Base-by-base conservation (phyloP, 1,284 basidiomycete genomes). In the Cutaneotrichosporon cavernicola region DNA sequence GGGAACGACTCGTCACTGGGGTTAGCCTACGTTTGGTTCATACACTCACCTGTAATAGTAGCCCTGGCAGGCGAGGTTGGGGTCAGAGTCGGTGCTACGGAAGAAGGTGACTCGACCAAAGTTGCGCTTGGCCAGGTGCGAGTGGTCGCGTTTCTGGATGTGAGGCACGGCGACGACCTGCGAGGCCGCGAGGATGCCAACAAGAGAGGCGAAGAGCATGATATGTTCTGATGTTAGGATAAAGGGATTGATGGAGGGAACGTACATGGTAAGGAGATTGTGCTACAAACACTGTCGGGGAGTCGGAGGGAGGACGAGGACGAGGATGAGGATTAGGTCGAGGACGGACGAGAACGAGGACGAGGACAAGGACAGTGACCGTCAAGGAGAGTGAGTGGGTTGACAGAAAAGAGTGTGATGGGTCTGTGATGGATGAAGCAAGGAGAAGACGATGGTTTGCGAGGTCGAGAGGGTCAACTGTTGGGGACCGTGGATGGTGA, bases 31-130 rank as follows among this genome's bases (percentile, higher is more conserved):
- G 3, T 21, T 6, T 46, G 16, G 13, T 10, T 30, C 36, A 5
- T 14, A 2, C 16, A 46, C 60, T 34, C 31, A 56, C 53, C 5
- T 21, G 21, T 38, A 43, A 49, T 62, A 62, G 34, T 38, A 32
- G 18, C 26, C 49, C n/a, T 56, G 55, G 49, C 61, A 62, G 36
- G 55, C 55, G 26, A 34, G 22, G 26, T 47, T 51, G 36, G 55
- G 55, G 47, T 62, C 22, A 26, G 61, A 62, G 61, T 62, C 61
- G 14, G 18, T 16, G 49, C 16, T 40, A 13, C 22, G 21, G 61
- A 52, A 62, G 36, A 57, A 62, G 18, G 61, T 62, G 11, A 46
- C 40, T n/a, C 58, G 58, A 32, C 58, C 58, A 50, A 32, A 26
- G 46, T 58, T 30, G 47, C 58, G 58, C 58, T 59, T 59, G 32